Evolutionary conservation across 352 stramenopile species (phyloP).

Genomic region (Phytophthora sansomeana): DNA sequence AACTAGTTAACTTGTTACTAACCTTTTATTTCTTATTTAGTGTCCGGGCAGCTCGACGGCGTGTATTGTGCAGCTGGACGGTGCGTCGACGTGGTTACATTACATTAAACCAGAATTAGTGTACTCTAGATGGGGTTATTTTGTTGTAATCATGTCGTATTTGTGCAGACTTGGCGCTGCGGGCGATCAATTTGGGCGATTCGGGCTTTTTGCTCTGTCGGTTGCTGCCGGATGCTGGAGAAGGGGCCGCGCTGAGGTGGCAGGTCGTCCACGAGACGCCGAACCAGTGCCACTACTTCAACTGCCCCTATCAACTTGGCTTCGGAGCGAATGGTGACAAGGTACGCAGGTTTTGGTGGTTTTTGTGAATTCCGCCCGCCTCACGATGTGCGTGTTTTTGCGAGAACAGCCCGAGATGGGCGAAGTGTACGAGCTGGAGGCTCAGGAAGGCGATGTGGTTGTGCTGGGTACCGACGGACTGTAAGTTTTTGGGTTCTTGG

Average conservation of each 20-base stretch:
- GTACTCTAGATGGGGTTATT: neutral
- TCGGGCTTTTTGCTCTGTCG: slow-evolving; percentile 94
- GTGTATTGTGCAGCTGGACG: slow-evolving; percentile 84
- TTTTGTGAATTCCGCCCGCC: neutral
- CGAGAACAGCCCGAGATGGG: slow-evolving; percentile 85
- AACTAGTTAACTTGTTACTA: neutral
- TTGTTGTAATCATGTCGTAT: neutral
- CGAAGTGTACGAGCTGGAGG: slow-evolving; percentile 85
- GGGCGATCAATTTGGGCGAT: slow-evolving; percentile 94
- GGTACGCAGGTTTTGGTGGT: slow-evolving; percentile 42
- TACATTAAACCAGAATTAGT: neutral
- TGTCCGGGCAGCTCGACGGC: slow-evolving; percentile 87
- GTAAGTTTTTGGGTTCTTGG: slow-evolving; percentile 42
- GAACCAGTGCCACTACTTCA: slow-evolving; percentile 97
- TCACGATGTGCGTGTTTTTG: slow-evolving; percentile 19
- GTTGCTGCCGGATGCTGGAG: slow-evolving; percentile 50
- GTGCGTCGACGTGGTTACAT: slow-evolving; percentile 30
- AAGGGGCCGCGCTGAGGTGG: slow-evolving; percentile 49
- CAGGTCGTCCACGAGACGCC: slow-evolving; percentile 90
- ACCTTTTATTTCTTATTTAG: slow-evolving; percentile 27
- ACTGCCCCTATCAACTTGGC: slow-evolving; percentile 96
- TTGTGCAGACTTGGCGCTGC: slow-evolving; percentile 58
- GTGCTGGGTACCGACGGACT: slow-evolving; percentile 95
- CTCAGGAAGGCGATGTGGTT: slow-evolving; percentile 91
- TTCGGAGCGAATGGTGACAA: slow-evolving; percentile 88